Evolutionary conservation across 495 filamentous ascomycete species (phyloP).

Genomic region (Cladorrhinum samala): DNA sequence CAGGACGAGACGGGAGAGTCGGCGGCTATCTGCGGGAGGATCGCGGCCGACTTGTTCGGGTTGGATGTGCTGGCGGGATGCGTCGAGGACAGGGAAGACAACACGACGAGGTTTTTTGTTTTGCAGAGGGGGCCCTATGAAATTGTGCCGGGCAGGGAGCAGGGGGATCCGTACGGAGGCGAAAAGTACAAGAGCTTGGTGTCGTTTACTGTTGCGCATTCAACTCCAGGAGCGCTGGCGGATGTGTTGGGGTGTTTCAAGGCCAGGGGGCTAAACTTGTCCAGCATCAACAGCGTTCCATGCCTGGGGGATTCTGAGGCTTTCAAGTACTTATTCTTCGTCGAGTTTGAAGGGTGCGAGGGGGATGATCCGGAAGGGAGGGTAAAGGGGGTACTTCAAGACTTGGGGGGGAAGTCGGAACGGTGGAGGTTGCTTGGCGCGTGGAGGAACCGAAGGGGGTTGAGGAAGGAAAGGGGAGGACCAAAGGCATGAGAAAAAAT

Average conservation of each 20-base stretch:
- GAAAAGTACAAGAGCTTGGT: conserved; percentile 61
- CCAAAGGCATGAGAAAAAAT: neutral
- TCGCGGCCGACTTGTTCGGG: conserved; percentile 62
- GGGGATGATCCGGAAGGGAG: conserved; percentile 42
- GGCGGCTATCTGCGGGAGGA: conserved; percentile 70
- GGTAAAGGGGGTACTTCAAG: conserved; percentile 46
- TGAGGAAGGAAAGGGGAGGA: conserved; percentile 2
- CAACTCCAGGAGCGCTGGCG: conserved; percentile 72
- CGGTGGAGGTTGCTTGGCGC: conserved; percentile 50
- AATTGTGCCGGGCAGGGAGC: neutral
- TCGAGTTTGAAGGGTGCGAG: conserved; percentile 69
- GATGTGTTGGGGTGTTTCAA: conserved; percentile 75
- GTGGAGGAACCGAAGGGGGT: conserved; percentile 41
- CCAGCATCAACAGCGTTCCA: conserved; percentile 82
- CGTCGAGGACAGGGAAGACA: conserved; percentile 79
- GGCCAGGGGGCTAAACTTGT: conserved; percentile 66
- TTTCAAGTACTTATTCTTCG: conserved; percentile 96
- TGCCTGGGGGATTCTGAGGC: conserved; percentile 52
- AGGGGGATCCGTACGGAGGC: conserved; percentile 4
- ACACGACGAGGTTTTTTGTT: conserved; percentile 84
- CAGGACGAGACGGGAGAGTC: conserved; percentile 50
- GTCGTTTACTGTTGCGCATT: conserved; percentile 74
- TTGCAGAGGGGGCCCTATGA: conserved; percentile 27
- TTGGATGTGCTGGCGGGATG: conserved; percentile 62
- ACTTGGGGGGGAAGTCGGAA: conserved; percentile 33